A percentile compares a stretch with the other conserved stretches of the same genome.
Conservation (phyloP, 352 stramenopile genomes). For the Achlya hypogyna region DNA sequence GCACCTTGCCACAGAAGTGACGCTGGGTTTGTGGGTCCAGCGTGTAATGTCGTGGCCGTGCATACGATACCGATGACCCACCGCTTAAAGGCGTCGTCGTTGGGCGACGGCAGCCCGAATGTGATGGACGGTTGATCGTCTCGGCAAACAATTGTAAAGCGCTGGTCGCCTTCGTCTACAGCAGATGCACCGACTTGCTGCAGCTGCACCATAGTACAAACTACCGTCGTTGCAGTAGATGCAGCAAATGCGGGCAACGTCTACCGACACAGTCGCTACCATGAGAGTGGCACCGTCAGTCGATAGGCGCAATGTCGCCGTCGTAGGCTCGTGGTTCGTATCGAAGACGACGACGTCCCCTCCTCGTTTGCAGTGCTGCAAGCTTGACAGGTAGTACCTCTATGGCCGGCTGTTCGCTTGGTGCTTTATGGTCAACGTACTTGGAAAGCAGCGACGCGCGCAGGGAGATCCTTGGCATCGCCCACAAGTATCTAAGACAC, state of each 20-base stretch:
- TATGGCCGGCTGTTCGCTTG: neutral
- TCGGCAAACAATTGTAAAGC: too few relatives aligned
- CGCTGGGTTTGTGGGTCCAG: neutral
- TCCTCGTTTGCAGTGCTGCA: neutral
- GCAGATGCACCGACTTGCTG: too few relatives aligned
- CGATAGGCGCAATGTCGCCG: neutral
- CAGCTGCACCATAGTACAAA: too few relatives aligned
- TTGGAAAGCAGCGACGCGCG: neutral
- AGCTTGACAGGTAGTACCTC: neutral
- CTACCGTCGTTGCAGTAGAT: too few relatives aligned
- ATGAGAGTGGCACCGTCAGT: neutral
- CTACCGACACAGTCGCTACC: too few relatives aligned
- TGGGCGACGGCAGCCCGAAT: too few relatives aligned
- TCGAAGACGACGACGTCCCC: neutral
- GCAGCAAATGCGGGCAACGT: too few relatives aligned
- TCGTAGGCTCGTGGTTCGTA: neutral
- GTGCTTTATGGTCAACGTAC: neutral
- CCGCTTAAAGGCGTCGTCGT: slow-evolving; percentile 17
- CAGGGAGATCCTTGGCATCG: neutral
- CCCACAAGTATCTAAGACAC: neutral
- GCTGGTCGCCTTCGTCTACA: too few relatives aligned
- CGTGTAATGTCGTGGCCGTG: slow-evolving; percentile 31
- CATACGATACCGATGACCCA: slow-evolving; percentile 36
- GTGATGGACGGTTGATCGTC: too few relatives aligned
- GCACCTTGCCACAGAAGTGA: slow-evolving; percentile 37